Evolutionary conservation across 139 green algal genomes (phyloP).

Genomic region (Diplosphaera chodatii): DNA sequence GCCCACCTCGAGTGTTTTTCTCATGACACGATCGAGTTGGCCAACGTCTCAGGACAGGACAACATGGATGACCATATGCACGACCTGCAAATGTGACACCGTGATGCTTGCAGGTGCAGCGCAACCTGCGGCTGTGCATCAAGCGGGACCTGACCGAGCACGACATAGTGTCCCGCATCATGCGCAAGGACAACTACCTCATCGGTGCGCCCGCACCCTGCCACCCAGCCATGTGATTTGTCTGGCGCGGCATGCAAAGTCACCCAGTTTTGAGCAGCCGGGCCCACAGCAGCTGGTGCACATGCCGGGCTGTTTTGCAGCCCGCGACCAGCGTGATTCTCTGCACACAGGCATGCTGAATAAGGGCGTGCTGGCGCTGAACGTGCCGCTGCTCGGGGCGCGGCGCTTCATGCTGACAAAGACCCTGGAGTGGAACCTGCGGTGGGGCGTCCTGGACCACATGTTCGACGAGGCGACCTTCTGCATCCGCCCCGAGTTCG

Average conservation of each 20-base stretch:
- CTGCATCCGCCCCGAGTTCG: constrained; percentile 48
- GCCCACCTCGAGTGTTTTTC: no score
- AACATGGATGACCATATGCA: no score
- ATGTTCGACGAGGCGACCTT: constrained; percentile 86
- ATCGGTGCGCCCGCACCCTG: constrained; percentile 87
- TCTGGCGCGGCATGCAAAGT: no score
- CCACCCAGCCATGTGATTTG: no score
- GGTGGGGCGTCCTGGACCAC: constrained; percentile 73
- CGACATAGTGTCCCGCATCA: constrained; percentile 85
- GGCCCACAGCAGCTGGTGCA: no score
- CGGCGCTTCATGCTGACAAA: constrained; percentile 79
- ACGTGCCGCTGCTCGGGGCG: constrained; percentile 42
- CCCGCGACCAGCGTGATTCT: no score
- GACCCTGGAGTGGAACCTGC: constrained; percentile 92
- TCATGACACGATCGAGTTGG: no score
- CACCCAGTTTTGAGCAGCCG: no score
- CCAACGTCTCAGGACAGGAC: no score
- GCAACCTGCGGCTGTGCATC: constrained; percentile 66
- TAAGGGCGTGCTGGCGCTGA: constrained; percentile 58
- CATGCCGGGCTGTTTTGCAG: no score
- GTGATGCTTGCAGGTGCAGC: constrained; percentile 62
- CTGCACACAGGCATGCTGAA: neutral
- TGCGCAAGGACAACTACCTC: constrained; percentile 95
- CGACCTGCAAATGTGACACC: no score
- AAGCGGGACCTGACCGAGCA: constrained; percentile 75